These are phyloP conservation scores for Hevea brasiliensis DNA, from an alignment of 345 rosid species.

Conservation along the genomic window DNA sequence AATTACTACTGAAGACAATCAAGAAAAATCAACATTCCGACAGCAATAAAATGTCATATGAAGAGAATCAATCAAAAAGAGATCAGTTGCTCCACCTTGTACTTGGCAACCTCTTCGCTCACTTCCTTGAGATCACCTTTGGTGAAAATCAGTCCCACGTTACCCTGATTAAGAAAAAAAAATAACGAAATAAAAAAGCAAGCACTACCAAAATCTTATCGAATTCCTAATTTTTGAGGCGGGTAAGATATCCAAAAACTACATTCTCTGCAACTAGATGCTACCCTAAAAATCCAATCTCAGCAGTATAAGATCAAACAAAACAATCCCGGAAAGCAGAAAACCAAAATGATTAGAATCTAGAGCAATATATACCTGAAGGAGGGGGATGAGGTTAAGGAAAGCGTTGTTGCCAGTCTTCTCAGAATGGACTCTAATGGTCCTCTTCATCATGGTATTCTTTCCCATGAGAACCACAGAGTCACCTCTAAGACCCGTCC, in stretches of 20 bases:
- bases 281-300: not conserved
- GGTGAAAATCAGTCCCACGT: conserved; percentile 92
- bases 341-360: not conserved
- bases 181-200: not conserved
- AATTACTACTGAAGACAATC: not conserved
- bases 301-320: no score
- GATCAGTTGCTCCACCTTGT: conserved; percentile 55
- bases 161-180: conserved; percentile 50
- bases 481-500: conserved; percentile 77
- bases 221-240: not conserved
- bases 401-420: conserved; percentile 59
- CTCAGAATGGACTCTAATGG: conserved; percentile 73
- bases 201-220: not conserved
- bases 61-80: not conserved
- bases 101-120: conserved; percentile 87
- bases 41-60: not conserved
- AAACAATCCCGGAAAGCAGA: not conserved
- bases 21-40: not conserved
- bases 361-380: conserved; percentile 49
- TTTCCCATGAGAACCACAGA: conserved; percentile 92
- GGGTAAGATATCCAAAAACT: not conserved
- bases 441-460: conserved; percentile 96
- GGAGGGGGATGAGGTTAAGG: conserved; percentile 74
- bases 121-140: conserved; percentile 98
- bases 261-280: not conserved